These are phyloP conservation scores for Volvariella surrecta DNA, from an alignment of 1,284 basidiomycete genomes.

Conservation along the genomic window DNA sequence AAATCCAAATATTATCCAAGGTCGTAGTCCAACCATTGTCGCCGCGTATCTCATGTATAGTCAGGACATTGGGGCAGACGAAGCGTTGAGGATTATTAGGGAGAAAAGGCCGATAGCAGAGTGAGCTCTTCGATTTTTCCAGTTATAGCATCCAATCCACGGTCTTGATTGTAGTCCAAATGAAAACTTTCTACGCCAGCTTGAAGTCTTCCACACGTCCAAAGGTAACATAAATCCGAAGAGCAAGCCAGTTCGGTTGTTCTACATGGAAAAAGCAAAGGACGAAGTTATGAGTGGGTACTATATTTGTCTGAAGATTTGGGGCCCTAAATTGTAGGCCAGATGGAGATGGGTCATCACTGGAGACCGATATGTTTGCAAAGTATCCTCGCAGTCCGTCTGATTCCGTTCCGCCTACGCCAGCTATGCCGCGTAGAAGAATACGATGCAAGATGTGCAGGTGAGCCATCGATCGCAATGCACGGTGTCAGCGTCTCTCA, in stretches of 20 bases:
- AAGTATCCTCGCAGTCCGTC: constrained; percentile 62
- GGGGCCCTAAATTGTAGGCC: too few relatives aligned
- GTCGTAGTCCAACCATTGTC: constrained; percentile 73
- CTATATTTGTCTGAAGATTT: too few relatives aligned
- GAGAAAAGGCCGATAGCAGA: constrained; percentile 58
- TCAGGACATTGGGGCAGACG: constrained; percentile 50
- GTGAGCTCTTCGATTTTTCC: constrained; percentile 35
- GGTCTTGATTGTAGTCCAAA: constrained; percentile 53
- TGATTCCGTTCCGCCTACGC: constrained; percentile 53
- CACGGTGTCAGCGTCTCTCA: neutral
- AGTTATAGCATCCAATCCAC: constrained; percentile 1
- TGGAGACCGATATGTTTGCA: constrained; percentile 67
- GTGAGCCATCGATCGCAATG: constrained; percentile 25
- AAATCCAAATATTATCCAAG: constrained; percentile 25
- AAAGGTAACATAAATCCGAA: constrained; percentile 60
- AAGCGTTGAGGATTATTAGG: constrained; percentile 61
- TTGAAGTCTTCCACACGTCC: constrained; percentile 69
- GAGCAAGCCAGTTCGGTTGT: constrained; percentile 69
- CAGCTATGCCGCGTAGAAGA: constrained; percentile 44
- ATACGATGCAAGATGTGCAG: constrained; percentile 92
- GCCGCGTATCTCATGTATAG: constrained; percentile 82
- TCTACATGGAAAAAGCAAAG: constrained; percentile 70
- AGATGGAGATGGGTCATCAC: constrained; percentile 67
- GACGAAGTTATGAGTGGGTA: constrained; percentile 70
- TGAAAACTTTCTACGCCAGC: constrained; percentile 67